Conservation (phyloP, 345 rosid genomes). For the Lepidium didymum region DNA sequence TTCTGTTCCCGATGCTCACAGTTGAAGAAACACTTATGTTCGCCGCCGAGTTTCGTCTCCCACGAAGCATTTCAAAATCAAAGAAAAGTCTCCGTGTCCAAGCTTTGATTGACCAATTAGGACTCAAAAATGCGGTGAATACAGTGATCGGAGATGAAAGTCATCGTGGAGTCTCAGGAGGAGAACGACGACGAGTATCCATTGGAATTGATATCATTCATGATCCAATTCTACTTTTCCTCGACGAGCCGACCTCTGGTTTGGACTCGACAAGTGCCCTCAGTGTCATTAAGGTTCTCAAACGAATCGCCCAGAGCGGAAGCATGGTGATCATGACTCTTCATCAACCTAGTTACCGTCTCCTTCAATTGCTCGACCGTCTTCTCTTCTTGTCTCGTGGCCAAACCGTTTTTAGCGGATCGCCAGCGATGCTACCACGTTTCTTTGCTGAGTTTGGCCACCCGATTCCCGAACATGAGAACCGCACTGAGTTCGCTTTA, state of each 20-base stretch:
- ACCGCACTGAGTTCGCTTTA: conserved; percentile 74
- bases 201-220: conserved; percentile 87
- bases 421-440: conserved; percentile 44
- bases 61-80: conserved; percentile 60
- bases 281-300: conserved; percentile 80
- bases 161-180: conserved; percentile 85
- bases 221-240: conserved; percentile 74
- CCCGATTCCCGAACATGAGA: conserved; percentile 84
- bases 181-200: conserved; percentile 81
- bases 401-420: conserved; percentile 81
- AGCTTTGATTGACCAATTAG: conserved; percentile 76
- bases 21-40: conserved; percentile 90
- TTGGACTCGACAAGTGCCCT: conserved; percentile 85
- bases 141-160: conserved; percentile 93
- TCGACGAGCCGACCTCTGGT: conserved; percentile 92
- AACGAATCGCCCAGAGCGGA: conserved; percentile 79
- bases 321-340: conserved; percentile 88
- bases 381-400: conserved; percentile 77
- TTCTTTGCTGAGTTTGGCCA: conserved; percentile 74
- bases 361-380: conserved; percentile 61
- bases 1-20: conserved; percentile 79
- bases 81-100: conserved; percentile 69
- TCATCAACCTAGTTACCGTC: conserved; percentile 82
- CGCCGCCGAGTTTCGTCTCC: conserved; percentile 84
- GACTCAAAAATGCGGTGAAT: conserved; percentile 68